Base-by-base conservation (phyloP, 2,329 filamentous ascomycete genomes). In the Aureobasidium musti region DNA sequence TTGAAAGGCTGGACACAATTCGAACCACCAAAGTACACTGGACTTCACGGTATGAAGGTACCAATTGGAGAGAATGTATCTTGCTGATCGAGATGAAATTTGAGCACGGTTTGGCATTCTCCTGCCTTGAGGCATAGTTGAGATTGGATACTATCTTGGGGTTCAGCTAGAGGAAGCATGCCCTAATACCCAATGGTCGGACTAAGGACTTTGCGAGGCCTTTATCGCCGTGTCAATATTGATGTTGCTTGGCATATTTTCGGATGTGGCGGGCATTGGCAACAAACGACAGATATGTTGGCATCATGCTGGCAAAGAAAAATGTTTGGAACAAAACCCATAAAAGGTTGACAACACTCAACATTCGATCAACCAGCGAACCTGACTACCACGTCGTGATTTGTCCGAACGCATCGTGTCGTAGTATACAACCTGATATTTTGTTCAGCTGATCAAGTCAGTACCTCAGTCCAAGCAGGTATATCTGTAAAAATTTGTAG, bases 1-100 rank as follows among this genome's bases (percentile, higher is more conserved):
- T 73, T 91, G 60, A 73, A 81, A 8, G 87, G 82, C 0, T 93
- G 91, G 91, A 85, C 82, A 71, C 79, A 83, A 28, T 84, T 88
- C 0, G 79, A 86, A 70, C 76, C 79, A 2, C 85, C 89, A 1
- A 80, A 77, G 10, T 94, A 94, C 72, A 80, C 73, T 39, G 89
- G 89, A 0, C 76, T 83, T 72, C 90, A 92, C 77, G 90, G 89
- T 2, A 82, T 91, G 79, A 75, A 63, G 17, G 79, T 87, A 71
- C 84, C 80, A 1, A 43, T 68, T 13, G 80, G 80, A 0, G 80
- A 82, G 69, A 70, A 50, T 11, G 63, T 30, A 7, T 37, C 47
- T 39, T 60, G 39, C 8, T 47, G 28, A 60, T 23, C 5, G 19
- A 37, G 21, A 23, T 19, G 14, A 26, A 28, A 6, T 49, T 23